phyloP scores from a whole-genome alignment of 306 rosid genomes.

The Begonia fuchsioides region DNA sequence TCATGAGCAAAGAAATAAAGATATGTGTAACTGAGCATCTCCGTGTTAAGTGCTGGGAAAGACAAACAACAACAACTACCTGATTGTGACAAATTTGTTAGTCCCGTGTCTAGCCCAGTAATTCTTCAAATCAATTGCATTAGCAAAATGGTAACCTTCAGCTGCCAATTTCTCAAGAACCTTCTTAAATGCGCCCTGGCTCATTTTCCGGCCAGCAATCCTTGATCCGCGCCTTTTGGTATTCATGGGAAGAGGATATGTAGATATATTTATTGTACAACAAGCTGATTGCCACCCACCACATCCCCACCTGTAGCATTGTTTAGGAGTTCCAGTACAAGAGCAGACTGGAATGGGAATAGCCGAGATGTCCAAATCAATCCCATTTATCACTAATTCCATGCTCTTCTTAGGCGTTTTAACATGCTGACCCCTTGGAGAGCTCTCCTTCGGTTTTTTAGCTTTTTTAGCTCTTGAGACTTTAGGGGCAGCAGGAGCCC shows the following conservation, averaged over 20 bases:
- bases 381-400: conserved; percentile 70
- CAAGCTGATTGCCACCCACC: conserved; percentile 99
- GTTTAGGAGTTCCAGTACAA: conserved; percentile 81
- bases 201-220: conserved; percentile 98
- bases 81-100: conserved; percentile 93
- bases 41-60: conserved; percentile 9
- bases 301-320: conserved; percentile 94
- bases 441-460: conserved; percentile 53
- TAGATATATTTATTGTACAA: conserved; percentile 71
- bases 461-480: conserved; percentile 70
- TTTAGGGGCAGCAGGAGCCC: conserved; percentile 28
- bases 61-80: conserved; percentile 42
- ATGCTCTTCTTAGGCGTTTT: conserved; percentile 65
- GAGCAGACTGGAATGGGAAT: conserved; percentile 90
- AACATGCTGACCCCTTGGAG: conserved; percentile 45
- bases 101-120: conserved; percentile 99
- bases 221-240: conserved; percentile 94
- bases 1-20: conserved; percentile 8
- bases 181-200: conserved; percentile 97
- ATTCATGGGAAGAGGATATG: conserved; percentile 93
- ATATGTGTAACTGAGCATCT: conserved; percentile 16
- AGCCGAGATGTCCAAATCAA: conserved; percentile 68
- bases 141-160: conserved; percentile 81
- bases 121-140: conserved; percentile 81
- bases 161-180: conserved; percentile 94